Evolutionary conservation across 2,329 filamentous ascomycete species (phyloP), one percentile per base, ranked within the genome.

Genomic region (Cryphonectria parasitica): DNA sequence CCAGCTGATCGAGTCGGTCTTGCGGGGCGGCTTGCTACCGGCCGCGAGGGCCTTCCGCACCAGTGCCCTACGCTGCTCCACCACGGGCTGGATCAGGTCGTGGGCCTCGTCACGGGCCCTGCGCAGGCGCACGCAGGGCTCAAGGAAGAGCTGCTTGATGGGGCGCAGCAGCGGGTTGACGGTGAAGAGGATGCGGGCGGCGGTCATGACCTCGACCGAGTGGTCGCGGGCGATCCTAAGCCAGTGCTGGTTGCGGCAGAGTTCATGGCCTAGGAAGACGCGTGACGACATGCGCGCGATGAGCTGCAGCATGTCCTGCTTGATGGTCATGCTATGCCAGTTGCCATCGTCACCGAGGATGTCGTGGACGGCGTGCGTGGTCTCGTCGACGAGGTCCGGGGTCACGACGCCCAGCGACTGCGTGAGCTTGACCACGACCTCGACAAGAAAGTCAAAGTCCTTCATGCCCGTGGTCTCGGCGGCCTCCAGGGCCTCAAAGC

Each of bases 281-380:
- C 64, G 49, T 1, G 85, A 83, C 0, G 85, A 86, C 15, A 87
- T 73, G 11, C 84, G 83, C 22, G 84, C 83, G 13, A 88, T 80
- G 11, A 85, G 73, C 22, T 80, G 77, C 1, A 84, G 80, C 28
- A 84, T 19, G 43, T 52, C 36, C 5, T 49, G 45, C 52, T 71
- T 71, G 10, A 69, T 52, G 4, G 45, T 25, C 17, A 71, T 25
- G 22, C 49, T 31, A 10, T 39, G 63, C 69, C 69, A 71, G 4
- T 71, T 66, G 36, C 36, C 36, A 39, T 39, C 36, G 36, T 39
- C 36, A 10, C 36, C 36, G 36, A 39, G 36, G 36, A 39, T 39
- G 36, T 39, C 36, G 36, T 39, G 36, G 36, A 39, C 36, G 36
- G 36, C 36, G 36, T 71, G 36, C 22, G 45, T 17, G 22, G 45